Evolutionary conservation across 1,139 yeast genomes (phyloP), one percentile per base, ranked within the genome.

Genomic region (Hemisphaericaspora subhashii): DNA sequence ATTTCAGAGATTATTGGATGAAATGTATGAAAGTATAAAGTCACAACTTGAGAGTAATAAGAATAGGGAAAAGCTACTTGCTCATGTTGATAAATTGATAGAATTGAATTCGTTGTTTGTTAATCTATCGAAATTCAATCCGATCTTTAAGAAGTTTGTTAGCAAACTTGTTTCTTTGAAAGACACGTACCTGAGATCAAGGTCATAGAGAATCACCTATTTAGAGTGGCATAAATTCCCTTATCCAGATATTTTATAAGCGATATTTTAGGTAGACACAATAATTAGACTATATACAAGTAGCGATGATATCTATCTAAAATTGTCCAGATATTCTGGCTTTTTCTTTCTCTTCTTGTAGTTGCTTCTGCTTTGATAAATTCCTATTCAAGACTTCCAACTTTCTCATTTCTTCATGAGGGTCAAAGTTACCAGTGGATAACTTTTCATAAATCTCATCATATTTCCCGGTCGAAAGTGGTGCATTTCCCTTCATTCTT

Each of bases 401-500:
- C 60, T 83, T 85, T 44, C 67, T 68, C 74, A 86, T 78, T 62
- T 92, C 98, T 45, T 83, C 92, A 36, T 72, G 69, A 0, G 97
- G 79, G 57, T 89, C 83, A 55, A 86, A 89, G 42, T 89, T 74
- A 0, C 98, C 98, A 3, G 70, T 61, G 0, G 90, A 82, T 44
- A 92, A 68, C 45, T 85, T 84, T 29, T 83, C 87, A 50, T 84
- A 85, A 38, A 87, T 87, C 42, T 86, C 92, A 53, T 90, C 96
- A 61, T 84, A 90, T 56, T 83, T 85, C 0, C 98, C 98, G 2
- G 95, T 86, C 8, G 96, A 87, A 35, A 87, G 64, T 0, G 98
- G 90, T 0, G 95, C 98, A 55, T 92, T 92, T 7, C 98, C 98
- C 57, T 87, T 75, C 69, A 92, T 86, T 50, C 98, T 76, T 60